Base-by-base conservation (phyloP, 1,284 basidiomycete species). In the Meira nashicola region DNA sequence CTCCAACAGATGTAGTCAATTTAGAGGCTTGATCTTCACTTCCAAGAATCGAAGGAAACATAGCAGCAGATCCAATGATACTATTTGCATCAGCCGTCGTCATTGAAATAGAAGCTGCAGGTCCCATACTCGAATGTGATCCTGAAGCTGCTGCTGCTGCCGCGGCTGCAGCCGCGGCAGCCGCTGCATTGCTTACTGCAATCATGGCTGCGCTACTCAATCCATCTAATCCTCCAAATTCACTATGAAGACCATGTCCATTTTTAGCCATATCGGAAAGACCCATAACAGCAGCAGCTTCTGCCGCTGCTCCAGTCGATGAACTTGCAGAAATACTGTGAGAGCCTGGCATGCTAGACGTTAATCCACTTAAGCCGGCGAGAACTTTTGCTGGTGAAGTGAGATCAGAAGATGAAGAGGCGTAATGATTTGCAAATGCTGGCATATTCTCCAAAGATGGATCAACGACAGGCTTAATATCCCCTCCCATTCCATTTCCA, bases 271-370 rank as follows among this genome's bases (percentile, higher is more conserved):
- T 44, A 14, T 43, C 55, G 17, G 55, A 56, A 8, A 56, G 40
- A 15, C 55, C 43, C 55, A 56, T 56, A 7, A 46, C 40, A 39
- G 55, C 55, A 23, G 55, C 55, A 8, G 44, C 44, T 49, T 56
- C 55, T 14, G 39, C 40, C 14, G 39, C 55, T 23, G 10, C 40
- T 33, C 41, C 21, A n/a, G 43, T 19, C 8, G 19, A 46, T 8
- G 43, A 23, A 19, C 23, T 23, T 19, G 19, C 19, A 46, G 23
- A 46, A 8, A 23, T 23, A 23, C 19, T 19, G 8, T 46, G 43
- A 3, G 19, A 46, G 8, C 17, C 17, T 44, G 23, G 28, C 28
- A 33, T 33, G 28, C 28, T 33, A 55, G 38, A 39, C 1, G 17
- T 17, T n/a, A 37, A 10, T 7, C 14, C 15, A 15, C 44, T 49